These are phyloP conservation scores for Teratosphaeria zuluensis DNA, from an alignment of 2,329 filamentous ascomycete genomes.

Conservation along the genomic window DNA sequence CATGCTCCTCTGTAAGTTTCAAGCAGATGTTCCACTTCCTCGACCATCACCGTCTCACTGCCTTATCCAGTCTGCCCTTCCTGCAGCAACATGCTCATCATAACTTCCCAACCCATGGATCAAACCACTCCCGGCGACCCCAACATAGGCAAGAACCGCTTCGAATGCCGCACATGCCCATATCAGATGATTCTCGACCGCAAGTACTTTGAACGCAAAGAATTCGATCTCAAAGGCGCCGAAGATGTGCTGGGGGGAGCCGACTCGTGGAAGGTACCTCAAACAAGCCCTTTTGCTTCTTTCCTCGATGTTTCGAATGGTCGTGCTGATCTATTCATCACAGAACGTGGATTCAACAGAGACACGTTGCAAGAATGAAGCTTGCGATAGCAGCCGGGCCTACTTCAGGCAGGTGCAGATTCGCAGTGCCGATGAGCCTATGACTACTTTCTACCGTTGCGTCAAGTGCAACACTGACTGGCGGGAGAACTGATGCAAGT, in stretches of 20 bases:
- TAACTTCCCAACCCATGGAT: constrained; percentile 41
- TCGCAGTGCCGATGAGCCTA: constrained; percentile 93
- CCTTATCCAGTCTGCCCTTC: constrained; percentile 59
- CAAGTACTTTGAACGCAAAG: constrained; percentile 70
- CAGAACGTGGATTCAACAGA: constrained; percentile 1
- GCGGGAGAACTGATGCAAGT: constrained; percentile 29
- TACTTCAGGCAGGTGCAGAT: constrained; percentile 98
- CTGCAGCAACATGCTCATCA: constrained; percentile 75
- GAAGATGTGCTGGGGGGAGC: constrained; percentile 86
- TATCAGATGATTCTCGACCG: constrained; percentile 78
- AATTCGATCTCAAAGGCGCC: constrained; percentile 73
- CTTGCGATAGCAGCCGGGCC: constrained; percentile 73
- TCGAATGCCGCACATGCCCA: constrained; percentile 91
- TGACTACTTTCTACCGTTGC: constrained; percentile 86
- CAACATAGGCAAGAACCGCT: constrained; percentile 55
- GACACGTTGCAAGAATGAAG: constrained; percentile 74
- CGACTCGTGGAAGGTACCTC: constrained; percentile 59
- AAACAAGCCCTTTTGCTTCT: neutral
- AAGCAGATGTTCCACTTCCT: neutral
- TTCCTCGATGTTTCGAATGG: neutral
- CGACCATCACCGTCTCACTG: neutral
- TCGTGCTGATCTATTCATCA: neutral
- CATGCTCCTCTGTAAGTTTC: constrained; percentile 57
- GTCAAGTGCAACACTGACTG: constrained; percentile 36
- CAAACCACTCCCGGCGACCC: constrained; percentile 28